Base-by-base conservation (phyloP, 2,329 filamentous ascomycete species). In the Scortechinia acanthostroma region DNA sequence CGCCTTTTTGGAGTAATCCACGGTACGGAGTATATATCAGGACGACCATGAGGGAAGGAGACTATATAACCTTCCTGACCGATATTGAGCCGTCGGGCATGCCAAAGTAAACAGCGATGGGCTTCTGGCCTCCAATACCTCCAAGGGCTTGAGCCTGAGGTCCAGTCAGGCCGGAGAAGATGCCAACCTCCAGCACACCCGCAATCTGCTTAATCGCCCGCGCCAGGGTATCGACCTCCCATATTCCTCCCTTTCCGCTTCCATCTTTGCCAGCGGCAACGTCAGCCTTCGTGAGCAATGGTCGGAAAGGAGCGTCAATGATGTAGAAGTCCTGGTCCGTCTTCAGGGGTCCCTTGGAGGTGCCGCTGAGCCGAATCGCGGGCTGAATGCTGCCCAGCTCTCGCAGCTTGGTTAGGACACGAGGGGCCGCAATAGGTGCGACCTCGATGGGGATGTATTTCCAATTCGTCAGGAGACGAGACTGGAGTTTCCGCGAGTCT, bases 71-170 rank as follows among this genome's bases (percentile, higher is more conserved):
- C n/a, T 30, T 10, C 25, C 25, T 30, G 10, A 30, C 25, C 10
- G 35, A 10, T 17, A 87, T 83, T 10, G 70, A 72, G 3, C 87
- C 87, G 57, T 88, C 86, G 40, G 85, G 77, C 80, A 93, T 87
- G 25, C 93, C 93, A 65, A 97, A 98, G 68, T 97, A 98, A 20
- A 89, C 91, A 21, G 90, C 90, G 13, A 96, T 76, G 0, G 93
- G 93, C 68, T 91, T 95, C 68, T 96, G 89, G 1, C 88, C 90
- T 42, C 86, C 84, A 42, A 80, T 66, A 45, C 74, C 70, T 56
- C 73, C 65, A 51, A 80, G 73, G 47, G 74, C 70, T 45, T 74
- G 69, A 35, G 76, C 77, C 61, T 94, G 73, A 15, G 78, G 69
- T 0, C 91, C 91, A 48, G 91, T 91, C 55, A 82, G 60, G 3